Conservation (phyloP, 176 grass and related monocot species). For the Rhynchospora tenuis region DNA sequence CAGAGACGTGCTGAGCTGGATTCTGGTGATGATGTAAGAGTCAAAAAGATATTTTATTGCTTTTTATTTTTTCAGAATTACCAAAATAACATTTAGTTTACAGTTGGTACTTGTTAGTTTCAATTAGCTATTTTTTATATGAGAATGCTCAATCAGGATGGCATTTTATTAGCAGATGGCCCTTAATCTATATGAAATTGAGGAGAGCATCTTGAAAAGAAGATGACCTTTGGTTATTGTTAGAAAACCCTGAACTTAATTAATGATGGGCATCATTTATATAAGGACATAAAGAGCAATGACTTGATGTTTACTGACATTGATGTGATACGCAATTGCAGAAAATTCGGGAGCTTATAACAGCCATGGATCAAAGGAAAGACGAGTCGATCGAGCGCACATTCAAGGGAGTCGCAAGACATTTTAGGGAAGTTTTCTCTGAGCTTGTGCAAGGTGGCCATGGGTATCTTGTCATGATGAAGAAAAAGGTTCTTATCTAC, state of each 20-base stretch:
- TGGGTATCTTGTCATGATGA: constrained; percentile 98
- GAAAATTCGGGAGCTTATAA: constrained; percentile 96
- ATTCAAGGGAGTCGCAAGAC: constrained; percentile 95
- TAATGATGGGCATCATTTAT: background rate
- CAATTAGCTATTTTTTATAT: background rate
- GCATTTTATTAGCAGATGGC: background rate
- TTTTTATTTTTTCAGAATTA: too few species aligned
- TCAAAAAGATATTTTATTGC: background rate
- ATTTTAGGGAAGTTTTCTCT: constrained; percentile 90
- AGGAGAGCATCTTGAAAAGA: background rate
- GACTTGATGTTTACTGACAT: background rate
- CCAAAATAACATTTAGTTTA: background rate
- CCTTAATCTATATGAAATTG: background rate
- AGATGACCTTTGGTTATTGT: background rate
- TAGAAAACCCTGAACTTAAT: background rate
- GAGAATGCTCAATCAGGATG: background rate
- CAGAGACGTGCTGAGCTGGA: constrained; percentile 84
- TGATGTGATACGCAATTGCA: constrained; percentile 27
- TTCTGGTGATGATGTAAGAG: constrained; percentile 71
- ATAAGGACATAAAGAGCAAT: background rate
- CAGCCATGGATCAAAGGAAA: constrained; percentile 94
- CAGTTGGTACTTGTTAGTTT: background rate
- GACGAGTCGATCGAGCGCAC: constrained; percentile 99
- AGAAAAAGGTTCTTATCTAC: constrained; percentile 65
- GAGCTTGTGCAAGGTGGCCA: constrained; percentile 95